Conservation (phyloP, 169 alveolate species). For the Babesia ovis region DNA sequence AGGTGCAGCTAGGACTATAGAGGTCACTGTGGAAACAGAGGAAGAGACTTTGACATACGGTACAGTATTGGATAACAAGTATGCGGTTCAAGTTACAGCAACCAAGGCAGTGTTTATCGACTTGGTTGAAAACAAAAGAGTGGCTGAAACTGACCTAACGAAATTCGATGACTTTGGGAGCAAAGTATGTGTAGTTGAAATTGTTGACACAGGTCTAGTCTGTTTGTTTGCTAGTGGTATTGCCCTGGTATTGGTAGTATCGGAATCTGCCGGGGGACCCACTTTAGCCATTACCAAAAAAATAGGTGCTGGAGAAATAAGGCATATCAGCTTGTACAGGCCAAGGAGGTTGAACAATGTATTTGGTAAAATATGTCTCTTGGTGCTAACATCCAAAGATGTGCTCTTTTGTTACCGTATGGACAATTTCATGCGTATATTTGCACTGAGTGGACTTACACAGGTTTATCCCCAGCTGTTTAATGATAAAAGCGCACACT, state of each 20-base stretch:
- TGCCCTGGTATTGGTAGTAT: neutral
- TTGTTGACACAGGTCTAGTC: neutral
- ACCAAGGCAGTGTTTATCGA: conserved; percentile 8
- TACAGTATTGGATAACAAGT: conserved; percentile 1
- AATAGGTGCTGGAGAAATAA: neutral
- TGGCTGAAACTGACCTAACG: neutral
- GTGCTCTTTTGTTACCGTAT: conserved; percentile 4
- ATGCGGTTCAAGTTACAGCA: conserved; percentile 8
- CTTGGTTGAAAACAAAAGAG: neutral
- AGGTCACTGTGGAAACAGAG: conserved; percentile 1
- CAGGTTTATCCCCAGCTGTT: conserved; percentile 21
- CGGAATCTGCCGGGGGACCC: neutral
- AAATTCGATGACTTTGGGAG: neutral
- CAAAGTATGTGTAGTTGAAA: neutral
- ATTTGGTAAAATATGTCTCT: conserved; percentile 2
- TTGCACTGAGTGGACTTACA: conserved; percentile 2
- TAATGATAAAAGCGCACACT: neutral
- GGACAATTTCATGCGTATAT: conserved; percentile 18
- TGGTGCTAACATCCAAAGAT: neutral
- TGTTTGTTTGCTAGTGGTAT: conserved; percentile 21
- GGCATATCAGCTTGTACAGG: conserved; percentile 6
- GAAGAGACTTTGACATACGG: conserved; percentile 26
- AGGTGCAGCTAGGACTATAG: neutral
- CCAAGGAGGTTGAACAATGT: conserved; percentile 18
- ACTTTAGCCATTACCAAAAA: neutral